Evolutionary conservation across 495 filamentous ascomycete species (phyloP).

Genomic region (Annulohypoxylon maeteangense): DNA sequence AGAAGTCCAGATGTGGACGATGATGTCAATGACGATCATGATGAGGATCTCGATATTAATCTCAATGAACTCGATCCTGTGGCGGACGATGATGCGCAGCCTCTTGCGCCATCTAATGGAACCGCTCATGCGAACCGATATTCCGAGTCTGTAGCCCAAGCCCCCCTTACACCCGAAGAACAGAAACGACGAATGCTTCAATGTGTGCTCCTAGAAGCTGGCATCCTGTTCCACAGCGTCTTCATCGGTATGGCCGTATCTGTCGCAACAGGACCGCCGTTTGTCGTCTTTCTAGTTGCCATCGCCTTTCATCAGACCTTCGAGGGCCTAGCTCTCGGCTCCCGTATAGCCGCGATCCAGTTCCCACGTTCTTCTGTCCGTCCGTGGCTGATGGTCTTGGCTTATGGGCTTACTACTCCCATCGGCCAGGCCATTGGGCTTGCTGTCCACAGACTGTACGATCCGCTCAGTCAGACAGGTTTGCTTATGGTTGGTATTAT

Average conservation of each 20-base stretch:
- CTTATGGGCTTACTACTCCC: conserved; percentile 91
- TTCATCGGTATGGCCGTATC: conserved; percentile 92
- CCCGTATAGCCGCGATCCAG: conserved; percentile 73
- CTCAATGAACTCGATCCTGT: conserved; percentile 62
- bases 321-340: conserved; percentile 79
- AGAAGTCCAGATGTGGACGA: conserved; percentile 24
- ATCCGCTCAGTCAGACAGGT: conserved; percentile 82
- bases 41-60: conserved; percentile 62
- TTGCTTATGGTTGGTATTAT: conserved; percentile 91
- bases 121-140: conserved; percentile 31
- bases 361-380: conserved; percentile 64
- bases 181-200: conserved; percentile 75
- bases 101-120: conserved; percentile 36
- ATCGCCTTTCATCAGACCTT: conserved; percentile 85
- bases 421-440: conserved; percentile 91
- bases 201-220: conserved; percentile 82
- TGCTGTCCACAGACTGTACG: conserved; percentile 82
- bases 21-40: conserved; percentile 46
- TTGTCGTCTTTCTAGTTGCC: conserved; percentile 81
- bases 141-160: conserved; percentile 42
- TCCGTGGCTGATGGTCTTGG: conserved; percentile 96
- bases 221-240: conserved; percentile 86
- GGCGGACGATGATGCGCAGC: conserved; percentile 37
- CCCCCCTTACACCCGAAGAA: conserved; percentile 52
- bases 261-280: conserved; percentile 81